Evolutionary conservation across 1,284 basidiomycete genomes (phyloP).

Genomic region (Cutaneotrichosporon cavernicola): DNA sequence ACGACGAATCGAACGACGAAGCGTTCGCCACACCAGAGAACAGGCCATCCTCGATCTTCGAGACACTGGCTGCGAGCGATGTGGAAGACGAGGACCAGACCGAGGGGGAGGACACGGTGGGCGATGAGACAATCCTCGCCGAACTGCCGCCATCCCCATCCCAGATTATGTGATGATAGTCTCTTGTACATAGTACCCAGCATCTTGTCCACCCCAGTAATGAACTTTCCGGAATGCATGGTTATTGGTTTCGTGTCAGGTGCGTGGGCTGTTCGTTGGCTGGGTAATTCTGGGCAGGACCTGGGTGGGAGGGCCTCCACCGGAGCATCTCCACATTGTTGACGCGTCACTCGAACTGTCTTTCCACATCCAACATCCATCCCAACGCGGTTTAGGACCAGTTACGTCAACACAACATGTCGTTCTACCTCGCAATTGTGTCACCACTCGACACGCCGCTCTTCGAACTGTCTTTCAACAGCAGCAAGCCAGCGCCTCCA

Average conservation of each 20-base stretch:
- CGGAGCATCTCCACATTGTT: conserved; percentile 8
- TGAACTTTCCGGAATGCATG: conserved; percentile 3
- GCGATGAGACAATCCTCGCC: conserved; percentile 8
- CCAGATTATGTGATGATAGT: conserved; percentile 7
- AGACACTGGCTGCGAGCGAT: neutral
- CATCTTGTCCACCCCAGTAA: conserved; percentile 17
- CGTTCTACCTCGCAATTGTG: conserved; percentile 54
- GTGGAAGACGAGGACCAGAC: conserved; percentile 8
- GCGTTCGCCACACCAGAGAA: neutral
- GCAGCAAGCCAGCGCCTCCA: conserved; percentile 27
- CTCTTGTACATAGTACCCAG: conserved; percentile 22
- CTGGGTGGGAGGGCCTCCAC: neutral
- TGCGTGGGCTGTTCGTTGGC: no score
- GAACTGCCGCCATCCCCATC: conserved; percentile 6
- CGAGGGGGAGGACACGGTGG: conserved; percentile 15
- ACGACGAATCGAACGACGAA: neutral
- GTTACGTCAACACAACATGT: conserved; percentile 34
- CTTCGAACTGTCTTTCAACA: conserved; percentile 49
- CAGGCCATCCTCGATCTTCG: neutral
- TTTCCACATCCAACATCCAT: neutral
- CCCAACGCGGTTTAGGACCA: neutral
- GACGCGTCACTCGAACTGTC: conserved; percentile 5
- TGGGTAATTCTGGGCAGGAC: no score
- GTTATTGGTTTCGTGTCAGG: neutral
- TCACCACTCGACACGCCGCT: conserved; percentile 52